phyloP scores from a whole-genome alignment of 805 yeast genomes.

The Zygoascus tannicola region DNA sequence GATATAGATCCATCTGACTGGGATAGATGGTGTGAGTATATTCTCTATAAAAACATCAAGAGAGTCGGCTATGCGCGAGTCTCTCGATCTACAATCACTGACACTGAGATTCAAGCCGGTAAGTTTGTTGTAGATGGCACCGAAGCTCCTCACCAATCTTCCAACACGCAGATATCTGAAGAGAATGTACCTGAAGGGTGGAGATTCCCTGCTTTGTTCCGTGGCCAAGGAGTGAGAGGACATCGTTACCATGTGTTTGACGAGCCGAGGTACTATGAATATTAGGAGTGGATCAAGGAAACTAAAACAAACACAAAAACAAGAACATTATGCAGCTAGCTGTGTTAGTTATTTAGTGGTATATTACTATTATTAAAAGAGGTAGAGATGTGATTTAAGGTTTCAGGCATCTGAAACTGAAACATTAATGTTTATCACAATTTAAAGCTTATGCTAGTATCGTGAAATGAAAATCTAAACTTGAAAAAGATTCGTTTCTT shows the following conservation, averaged over 20 bases:
- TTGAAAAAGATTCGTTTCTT: too few relatives aligned
- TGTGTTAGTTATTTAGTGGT: too few relatives aligned
- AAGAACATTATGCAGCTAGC: too few relatives aligned
- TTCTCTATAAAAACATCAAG: constrained; percentile 73
- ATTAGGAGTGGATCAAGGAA: background rate
- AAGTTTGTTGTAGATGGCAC: constrained; percentile 57
- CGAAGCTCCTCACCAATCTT: constrained; percentile 27
- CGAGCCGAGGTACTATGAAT: constrained; percentile 68
- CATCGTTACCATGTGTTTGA: constrained; percentile 92
- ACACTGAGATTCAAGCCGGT: constrained; percentile 93
- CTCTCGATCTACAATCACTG: constrained; percentile 87
- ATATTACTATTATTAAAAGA: too few relatives aligned
- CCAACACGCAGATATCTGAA: constrained; percentile 50
- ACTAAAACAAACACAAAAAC: background rate
- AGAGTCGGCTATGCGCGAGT: constrained; percentile 92
- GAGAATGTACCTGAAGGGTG: constrained; percentile 47
- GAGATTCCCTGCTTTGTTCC: constrained; percentile 69
- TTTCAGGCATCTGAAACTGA: too few relatives aligned
- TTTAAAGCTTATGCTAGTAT: too few relatives aligned
- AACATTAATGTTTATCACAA: too few relatives aligned
- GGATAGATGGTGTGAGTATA: constrained; percentile 99
- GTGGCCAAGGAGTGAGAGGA: constrained; percentile 89
- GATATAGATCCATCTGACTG: constrained; percentile 90
- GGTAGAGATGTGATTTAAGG: too few relatives aligned
- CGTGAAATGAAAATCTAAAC: too few relatives aligned